Evolutionary conservation across 2,329 filamentous ascomycete species (phyloP).

Genomic region (Tolypocladium inflatum): DNA sequence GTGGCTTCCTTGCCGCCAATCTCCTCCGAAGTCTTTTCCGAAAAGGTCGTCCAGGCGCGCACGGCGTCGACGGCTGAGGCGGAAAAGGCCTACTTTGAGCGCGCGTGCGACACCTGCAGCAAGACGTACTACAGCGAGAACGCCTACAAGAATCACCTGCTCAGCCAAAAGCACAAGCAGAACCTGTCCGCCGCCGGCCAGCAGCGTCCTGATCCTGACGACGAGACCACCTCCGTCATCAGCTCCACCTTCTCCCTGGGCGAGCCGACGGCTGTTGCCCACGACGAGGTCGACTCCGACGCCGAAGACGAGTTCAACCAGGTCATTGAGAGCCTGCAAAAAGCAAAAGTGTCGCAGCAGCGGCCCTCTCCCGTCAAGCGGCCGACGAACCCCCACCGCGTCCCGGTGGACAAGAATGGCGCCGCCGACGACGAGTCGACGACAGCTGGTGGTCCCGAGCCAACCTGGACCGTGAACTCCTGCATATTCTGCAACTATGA

Average conservation of each 20-base stretch:
- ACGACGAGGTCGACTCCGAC: slow-evolving; percentile 50
- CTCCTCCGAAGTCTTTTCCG: slow-evolving; percentile 84
- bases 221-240: slow-evolving; percentile 72
- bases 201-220: slow-evolving; percentile 40
- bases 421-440: slow-evolving; percentile 32
- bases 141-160: slow-evolving; percentile 85
- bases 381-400: slow-evolving; percentile 40
- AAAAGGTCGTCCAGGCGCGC: slow-evolving; percentile 89
- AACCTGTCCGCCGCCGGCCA: slow-evolving; percentile 39
- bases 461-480: slow-evolving; percentile 34
- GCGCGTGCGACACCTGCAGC: slow-evolving; percentile 68
- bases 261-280: slow-evolving; percentile 52
- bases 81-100: slow-evolving; percentile 82
- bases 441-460: slow-evolving; percentile 24
- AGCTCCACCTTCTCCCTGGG: slow-evolving; percentile 89
- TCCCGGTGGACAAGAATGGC: slow-evolving; percentile 33
- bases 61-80: slow-evolving; percentile 76
- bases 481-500: slow-evolving; percentile 92
- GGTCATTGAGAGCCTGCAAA: slow-evolving; percentile 69
- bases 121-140: slow-evolving; percentile 97
- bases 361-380: slow-evolving; percentile 42
- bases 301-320: slow-evolving; percentile 67
- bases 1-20: slow-evolving; percentile 86
- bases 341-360: slow-evolving; percentile 54
- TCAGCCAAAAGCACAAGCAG: slow-evolving; percentile 76